These are phyloP conservation scores for Globisporangium yorkense DNA, from an alignment of 352 stramenopile species.

Conservation along the genomic window DNA sequence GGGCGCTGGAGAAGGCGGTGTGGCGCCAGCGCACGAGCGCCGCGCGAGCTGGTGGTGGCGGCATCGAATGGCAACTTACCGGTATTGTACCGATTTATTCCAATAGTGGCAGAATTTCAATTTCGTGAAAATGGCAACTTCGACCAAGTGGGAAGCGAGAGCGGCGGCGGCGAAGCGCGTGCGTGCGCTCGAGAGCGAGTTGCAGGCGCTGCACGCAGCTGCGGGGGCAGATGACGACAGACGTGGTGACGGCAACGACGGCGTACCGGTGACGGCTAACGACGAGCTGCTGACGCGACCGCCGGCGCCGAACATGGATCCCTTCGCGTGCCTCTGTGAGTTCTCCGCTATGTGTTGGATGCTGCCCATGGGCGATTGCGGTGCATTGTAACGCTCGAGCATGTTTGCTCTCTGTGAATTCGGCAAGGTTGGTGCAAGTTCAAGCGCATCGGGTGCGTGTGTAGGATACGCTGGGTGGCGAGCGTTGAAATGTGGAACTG, in stretches of 20 bases:
- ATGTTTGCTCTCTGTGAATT: neutral
- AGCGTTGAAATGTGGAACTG: neutral
- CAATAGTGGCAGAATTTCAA: neutral
- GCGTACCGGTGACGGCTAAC: no score
- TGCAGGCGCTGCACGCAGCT: neutral
- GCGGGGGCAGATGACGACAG: neutral
- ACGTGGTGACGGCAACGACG: neutral
- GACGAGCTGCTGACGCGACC: neutral
- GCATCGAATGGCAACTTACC: neutral
- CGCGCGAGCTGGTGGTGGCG: neutral
- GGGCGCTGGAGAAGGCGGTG: no score
- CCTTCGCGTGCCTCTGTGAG: conserved; percentile 45
- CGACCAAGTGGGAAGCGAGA: neutral
- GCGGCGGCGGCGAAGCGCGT: neutral
- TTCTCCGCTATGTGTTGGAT: neutral
- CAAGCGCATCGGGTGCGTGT: conserved; percentile 32
- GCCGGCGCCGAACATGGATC: conserved; percentile 27
- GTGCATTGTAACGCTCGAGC: no score
- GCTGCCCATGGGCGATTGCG: no score
- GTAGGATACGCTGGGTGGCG: no score
- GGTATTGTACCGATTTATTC: neutral
- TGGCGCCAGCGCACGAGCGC: neutral
- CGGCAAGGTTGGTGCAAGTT: conserved; percentile 39
- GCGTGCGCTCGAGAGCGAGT: conserved; percentile 9
- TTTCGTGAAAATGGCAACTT: neutral